A percentile compares a stretch with the other conserved stretches of the same genome.
These are phyloP conservation scores for Panellus pusillus DNA, from an alignment of 768 basidiomycete genomes.

Conservation along the genomic window DNA sequence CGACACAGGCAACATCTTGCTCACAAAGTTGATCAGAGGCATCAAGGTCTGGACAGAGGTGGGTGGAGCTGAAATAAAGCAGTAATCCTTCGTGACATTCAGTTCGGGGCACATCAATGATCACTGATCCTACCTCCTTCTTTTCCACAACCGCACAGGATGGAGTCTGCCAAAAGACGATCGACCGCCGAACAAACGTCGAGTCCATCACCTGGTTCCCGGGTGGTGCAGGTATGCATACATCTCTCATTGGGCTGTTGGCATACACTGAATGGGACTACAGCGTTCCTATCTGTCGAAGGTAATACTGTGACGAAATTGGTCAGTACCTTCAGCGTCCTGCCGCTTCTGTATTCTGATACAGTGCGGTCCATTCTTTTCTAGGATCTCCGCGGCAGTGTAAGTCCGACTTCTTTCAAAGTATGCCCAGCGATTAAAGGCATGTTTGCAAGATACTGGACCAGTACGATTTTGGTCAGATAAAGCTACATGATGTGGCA, in stretches of 20 bases:
- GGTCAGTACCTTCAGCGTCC: constrained; percentile 33
- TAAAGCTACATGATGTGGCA: constrained; percentile 70
- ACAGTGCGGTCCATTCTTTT: not conserved
- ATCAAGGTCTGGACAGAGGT: constrained; percentile 78
- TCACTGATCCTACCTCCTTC: constrained; percentile 8
- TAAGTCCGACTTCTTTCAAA: constrained; percentile 25
- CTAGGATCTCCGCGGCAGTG: constrained; percentile 62
- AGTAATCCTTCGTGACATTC: constrained; percentile 5
- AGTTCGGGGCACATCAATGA: not conserved
- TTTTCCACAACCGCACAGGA: constrained; percentile 39
- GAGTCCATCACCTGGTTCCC: constrained; percentile 73
- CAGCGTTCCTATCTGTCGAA: constrained; percentile 74
- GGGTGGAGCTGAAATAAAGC: constrained; percentile 18
- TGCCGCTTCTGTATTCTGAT: constrained; percentile 11
- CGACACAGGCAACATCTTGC: constrained; percentile 56
- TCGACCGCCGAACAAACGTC: constrained; percentile 54
- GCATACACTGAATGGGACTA: not conserved
- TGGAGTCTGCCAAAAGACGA: constrained; percentile 66
- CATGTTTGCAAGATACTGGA: constrained; percentile 46
- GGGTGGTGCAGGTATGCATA: constrained; percentile 50
- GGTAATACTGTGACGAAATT: constrained; percentile 59
- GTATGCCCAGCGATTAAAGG: not conserved
- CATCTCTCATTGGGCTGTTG: not conserved
- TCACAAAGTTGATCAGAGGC: constrained; percentile 64
- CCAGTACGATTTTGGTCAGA: constrained; percentile 55